phyloP scores from a whole-genome alignment of 2,329 filamentous ascomycete genomes.

The Fusarium drepaniforme region DNA sequence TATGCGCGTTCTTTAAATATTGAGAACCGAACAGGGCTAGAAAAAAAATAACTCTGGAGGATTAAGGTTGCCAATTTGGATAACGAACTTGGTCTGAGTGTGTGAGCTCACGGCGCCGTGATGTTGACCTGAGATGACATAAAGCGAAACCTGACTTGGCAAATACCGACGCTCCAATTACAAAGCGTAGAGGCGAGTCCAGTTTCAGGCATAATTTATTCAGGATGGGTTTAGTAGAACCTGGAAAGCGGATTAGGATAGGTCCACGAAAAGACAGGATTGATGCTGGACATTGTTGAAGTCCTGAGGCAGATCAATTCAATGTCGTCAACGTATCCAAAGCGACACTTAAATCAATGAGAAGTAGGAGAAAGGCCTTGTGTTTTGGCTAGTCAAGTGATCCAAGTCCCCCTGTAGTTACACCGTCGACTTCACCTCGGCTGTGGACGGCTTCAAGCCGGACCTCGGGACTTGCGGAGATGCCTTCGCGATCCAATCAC shows the following conservation, averaged over 20 bases:
- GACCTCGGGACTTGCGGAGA: background rate
- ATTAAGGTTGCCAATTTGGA: background rate
- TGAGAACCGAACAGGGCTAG: background rate
- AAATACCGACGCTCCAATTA: background rate
- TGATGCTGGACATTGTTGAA: background rate
- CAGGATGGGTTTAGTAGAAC: background rate
- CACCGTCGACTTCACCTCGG: background rate
- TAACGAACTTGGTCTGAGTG: background rate
- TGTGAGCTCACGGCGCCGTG: background rate
- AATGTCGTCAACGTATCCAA: background rate
- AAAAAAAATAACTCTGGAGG: background rate
- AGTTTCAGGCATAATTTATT: background rate
- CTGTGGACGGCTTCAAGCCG: background rate
- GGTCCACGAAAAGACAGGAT: background rate
- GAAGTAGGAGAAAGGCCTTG: background rate
- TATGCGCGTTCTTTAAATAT: background rate
- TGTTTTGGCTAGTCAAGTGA: background rate
- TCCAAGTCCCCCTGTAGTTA: background rate
- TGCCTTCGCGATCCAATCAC: background rate
- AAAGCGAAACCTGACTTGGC: background rate
- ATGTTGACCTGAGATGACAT: background rate
- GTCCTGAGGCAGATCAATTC: background rate
- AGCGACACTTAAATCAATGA: background rate
- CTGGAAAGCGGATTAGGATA: background rate
- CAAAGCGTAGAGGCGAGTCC: background rate